These are phyloP conservation scores for Alternaria sp. DNA, from an alignment of 2,329 filamentous ascomycete genomes.

Conservation along the genomic window DNA sequence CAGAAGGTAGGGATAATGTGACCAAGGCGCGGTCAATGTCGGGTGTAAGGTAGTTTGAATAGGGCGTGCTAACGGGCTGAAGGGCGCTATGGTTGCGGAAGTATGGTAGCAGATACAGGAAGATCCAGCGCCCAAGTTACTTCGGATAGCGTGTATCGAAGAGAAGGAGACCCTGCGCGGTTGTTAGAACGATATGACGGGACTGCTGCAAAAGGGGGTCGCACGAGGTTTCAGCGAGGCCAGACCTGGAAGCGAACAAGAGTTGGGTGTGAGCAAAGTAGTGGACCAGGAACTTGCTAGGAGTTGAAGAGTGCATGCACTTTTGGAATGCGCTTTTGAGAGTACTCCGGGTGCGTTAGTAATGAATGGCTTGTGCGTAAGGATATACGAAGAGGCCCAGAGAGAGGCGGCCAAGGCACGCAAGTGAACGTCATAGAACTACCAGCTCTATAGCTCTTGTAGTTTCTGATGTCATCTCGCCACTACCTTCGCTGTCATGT, in stretches of 20 bases:
- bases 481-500: neutral
- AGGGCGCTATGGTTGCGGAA: neutral
- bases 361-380: neutral
- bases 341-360: neutral
- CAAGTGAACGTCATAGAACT: neutral
- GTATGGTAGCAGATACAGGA: neutral
- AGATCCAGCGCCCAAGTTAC: neutral
- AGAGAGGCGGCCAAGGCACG: neutral
- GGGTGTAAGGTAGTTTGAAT: neutral
- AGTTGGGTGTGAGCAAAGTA: neutral
- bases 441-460: neutral
- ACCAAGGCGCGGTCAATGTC: neutral
- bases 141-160: neutral
- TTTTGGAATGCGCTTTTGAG: neutral
- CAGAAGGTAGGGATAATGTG: neutral
- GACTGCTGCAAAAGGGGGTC: neutral
- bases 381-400: neutral
- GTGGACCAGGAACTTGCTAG: neutral
- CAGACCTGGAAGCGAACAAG: neutral
- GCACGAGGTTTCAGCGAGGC: neutral
- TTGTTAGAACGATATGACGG: neutral
- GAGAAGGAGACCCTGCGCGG: neutral
- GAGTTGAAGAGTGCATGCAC: neutral
- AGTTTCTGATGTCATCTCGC: neutral
- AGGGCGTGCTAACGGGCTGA: neutral